These are phyloP conservation scores for Symbiodinium pilosum DNA, from an alignment of 73 alveolate species.

Conservation along the genomic window DNA sequence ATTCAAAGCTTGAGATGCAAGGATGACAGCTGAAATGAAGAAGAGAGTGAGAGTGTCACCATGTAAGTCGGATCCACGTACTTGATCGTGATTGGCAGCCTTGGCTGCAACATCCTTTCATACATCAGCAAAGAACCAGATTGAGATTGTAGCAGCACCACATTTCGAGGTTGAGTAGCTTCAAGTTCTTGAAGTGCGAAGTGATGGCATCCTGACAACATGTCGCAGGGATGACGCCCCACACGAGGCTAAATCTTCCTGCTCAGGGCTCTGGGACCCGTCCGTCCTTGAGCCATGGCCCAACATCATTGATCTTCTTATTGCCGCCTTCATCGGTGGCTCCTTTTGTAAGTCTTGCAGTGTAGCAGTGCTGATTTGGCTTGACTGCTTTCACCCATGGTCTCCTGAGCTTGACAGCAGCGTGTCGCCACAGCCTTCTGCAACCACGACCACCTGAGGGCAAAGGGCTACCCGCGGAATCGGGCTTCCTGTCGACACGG, in stretches of 20 bases:
- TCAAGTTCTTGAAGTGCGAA: conserved; percentile 71
- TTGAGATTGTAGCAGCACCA: too few relatives aligned
- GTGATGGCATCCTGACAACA: conserved; percentile 51
- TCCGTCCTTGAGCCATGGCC: conserved; percentile 90
- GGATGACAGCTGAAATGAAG: not conserved
- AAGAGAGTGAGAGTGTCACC: not conserved
- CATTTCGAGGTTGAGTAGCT: conserved; percentile 2
- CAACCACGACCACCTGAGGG: conserved; percentile 85
- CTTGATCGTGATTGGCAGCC: conserved; percentile 93
- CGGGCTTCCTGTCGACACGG: too few relatives aligned
- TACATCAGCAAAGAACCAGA: too few relatives aligned
- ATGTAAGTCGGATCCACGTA: conserved; percentile 91
- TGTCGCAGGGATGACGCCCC: too few relatives aligned
- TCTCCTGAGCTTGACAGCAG: conserved; percentile 59
- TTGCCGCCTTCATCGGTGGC: conserved; percentile 86
- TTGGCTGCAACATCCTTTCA: too few relatives aligned
- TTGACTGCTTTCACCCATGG: too few relatives aligned
- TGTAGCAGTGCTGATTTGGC: too few relatives aligned
- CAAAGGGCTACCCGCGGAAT: too few relatives aligned
- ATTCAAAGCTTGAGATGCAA: too few relatives aligned
- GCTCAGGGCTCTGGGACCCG: not conserved
- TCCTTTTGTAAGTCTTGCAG: too few relatives aligned
- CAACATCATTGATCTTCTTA: conserved; percentile 91
- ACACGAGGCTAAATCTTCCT: not conserved
- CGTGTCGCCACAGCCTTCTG: conserved; percentile 94